These are phyloP conservation scores for Xylaria longipes DNA, from an alignment of 495 filamentous ascomycete genomes.

Conservation along the genomic window DNA sequence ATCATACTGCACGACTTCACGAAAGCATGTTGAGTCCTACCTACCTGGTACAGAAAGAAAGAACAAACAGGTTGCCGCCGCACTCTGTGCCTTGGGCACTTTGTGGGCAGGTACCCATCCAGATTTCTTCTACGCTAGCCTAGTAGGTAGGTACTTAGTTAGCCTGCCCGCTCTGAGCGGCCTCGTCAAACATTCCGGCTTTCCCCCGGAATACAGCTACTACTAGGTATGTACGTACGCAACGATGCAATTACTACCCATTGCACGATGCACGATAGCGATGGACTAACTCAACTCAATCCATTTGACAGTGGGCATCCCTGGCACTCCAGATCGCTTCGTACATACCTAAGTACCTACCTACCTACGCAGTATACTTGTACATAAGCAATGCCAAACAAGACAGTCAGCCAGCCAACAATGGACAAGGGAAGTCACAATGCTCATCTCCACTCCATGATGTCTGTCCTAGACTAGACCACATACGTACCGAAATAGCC, in stretches of 20 bases:
- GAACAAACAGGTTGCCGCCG: no score
- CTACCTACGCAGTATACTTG: no score
- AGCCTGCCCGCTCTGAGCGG: neutral
- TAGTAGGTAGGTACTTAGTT: neutral
- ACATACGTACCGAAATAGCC: neutral
- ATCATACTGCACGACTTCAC: neutral
- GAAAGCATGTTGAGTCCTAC: neutral
- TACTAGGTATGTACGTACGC: neutral
- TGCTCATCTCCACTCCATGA: neutral
- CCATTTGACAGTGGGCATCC: neutral
- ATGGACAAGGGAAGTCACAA: constrained; percentile 13
- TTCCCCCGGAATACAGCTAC: neutral
- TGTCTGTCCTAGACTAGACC: constrained; percentile 16
- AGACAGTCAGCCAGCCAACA: neutral
- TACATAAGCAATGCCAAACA: constrained; percentile 13
- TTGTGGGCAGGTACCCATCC: neutral
- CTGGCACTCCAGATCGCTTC: neutral
- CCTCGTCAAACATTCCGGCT: constrained; percentile 2
- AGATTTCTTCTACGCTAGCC: no score
- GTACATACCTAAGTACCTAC: no score
- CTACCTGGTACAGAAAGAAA: no score
- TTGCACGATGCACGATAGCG: neutral
- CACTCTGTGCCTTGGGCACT: neutral
- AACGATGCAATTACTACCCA: constrained; percentile 2
- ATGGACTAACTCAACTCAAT: neutral